Percentiles rank a stretch among this genome's conserved stretches.
Evolutionary conservation across 2,329 filamentous ascomycete genomes (phyloP).

Genomic region (Colletotrichum cordylinicola): DNA sequence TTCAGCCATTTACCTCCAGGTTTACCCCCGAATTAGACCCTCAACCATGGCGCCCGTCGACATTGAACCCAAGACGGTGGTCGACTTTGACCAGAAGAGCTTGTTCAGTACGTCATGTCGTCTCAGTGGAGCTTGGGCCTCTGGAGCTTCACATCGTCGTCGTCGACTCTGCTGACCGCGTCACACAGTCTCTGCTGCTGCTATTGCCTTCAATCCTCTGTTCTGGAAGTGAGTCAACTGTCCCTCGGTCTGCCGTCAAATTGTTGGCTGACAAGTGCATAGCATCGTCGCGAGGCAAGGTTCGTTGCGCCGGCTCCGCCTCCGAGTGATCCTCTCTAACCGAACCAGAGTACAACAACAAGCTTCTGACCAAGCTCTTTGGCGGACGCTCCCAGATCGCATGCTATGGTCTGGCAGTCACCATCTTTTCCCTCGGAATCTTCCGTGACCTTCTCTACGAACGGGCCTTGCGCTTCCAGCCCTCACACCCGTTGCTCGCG

Average conservation of each 20-base stretch:
- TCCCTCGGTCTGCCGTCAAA: conserved; percentile 5
- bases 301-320: conserved; percentile 39
- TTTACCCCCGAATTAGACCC: not conserved
- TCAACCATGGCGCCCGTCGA: conserved; percentile 42
- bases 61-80: conserved; percentile 45
- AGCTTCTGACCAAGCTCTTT: conserved; percentile 86
- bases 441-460: conserved; percentile 90
- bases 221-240: conserved; percentile 92
- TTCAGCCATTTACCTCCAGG: not conserved
- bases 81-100: conserved; percentile 72
- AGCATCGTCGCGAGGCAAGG: conserved; percentile 86
- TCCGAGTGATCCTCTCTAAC: conserved; percentile 4
- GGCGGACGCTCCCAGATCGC: conserved; percentile 77
- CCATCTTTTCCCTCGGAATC: conserved; percentile 92
- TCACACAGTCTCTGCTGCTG: conserved; percentile 73
- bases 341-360: conserved; percentile 83
- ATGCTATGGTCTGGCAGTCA: conserved; percentile 87
- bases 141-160: not conserved
- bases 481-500: conserved; percentile 75
- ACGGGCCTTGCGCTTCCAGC: conserved; percentile 76
- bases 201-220: conserved; percentile 95
- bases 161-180: not conserved
- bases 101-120: conserved; percentile 61
- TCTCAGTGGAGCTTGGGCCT: conserved; percentile 16
- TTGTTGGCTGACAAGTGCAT: conserved; percentile 36